Base-by-base conservation (phyloP, 129 eudicot species). In the Deinandra increscens region DNA sequence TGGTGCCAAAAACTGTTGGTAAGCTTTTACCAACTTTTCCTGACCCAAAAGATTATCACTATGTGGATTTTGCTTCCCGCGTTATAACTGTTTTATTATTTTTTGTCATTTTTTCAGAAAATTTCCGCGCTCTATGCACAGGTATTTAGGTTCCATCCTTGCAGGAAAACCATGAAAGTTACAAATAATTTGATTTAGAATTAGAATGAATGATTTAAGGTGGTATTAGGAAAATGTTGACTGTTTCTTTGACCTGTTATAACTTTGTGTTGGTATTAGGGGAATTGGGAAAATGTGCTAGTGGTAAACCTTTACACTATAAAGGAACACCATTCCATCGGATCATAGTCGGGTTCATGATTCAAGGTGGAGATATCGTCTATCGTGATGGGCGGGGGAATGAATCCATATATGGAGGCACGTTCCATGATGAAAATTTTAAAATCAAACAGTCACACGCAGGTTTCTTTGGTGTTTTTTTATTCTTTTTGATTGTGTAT, bases 261-360 rank as follows among this genome's bases (percentile, higher is more conserved):
- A 26, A 26, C 31, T 26, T 26, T 26, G 31, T 73, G 51, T 44
- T 74, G 63, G 62, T 65, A 91, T 70, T 59, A 91, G 98, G 96
- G 74, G 96, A 91, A 66, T 68, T 79, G 84, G 91, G 96, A 50
- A 88, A 84, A 73, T 69, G 84, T 74, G 20, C 80, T 8, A 84
- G 74, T 66, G 98, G 94, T 42, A 83, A 79, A 81, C 77, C 75
- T 49, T 82, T 88, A 15, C 96, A 84, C 51, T 91, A 91, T 72
- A 91, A 91, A 68, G 95, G 95, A 64, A 88, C 81, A 15, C 96
- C 88, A 38, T 88, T 91, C 68, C 97, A 88, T 81, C 91, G 96
- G 45, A 88, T 91, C 61, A 91, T 91, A 48, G 91, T 89, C 9
- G 98, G 96, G 50, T 88, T 91, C 83, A 91, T 91, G 95, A 88